Base-by-base conservation (phyloP, 106 monocot species). In the Amphibolis antarctica region DNA sequence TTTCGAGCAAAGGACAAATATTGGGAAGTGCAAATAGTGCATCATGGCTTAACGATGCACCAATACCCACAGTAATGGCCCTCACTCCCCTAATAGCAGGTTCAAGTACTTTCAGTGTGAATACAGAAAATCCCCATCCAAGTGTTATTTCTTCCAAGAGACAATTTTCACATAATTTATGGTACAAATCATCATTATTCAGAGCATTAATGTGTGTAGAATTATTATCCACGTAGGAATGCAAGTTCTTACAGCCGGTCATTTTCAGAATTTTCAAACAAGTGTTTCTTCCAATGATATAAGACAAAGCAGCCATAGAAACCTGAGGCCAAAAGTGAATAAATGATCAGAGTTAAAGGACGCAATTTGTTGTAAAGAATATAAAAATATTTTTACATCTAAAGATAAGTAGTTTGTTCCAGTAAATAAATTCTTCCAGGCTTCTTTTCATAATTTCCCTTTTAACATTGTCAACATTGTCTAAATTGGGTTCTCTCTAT, bases 111-210 rank as follows among this genome's bases (percentile, higher is more conserved):
- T 73, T 65, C 29, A 80, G 53, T 68, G 69, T 48, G 42, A 64
- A 44, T 44, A 28, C 67, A 57, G 76, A 83, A 74, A 90, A 83
- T 56, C 80, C 82, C 89, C 89, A 90, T 27, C 89, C 85, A 61
- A 90, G 56, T 28, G 85, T 70, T n/a, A 85, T 45, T 68, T 85
- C 85, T 78, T 90, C 85, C 56, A 90, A 29, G 25, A 52, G 31
- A 42, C 56, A 71, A 53, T 44, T 70, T 36, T 71, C 62, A 23
- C 59, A 68, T 58, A 88, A 27, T 22, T 74, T 62, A 64, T 12
- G 13, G 20, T 64, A 62, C n/a, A 79, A 31, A 71, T 74, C 75
- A 65, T 26, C 7, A 9, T n/a, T 42, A 20, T 15, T 60, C 29
- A 9, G 27, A 44, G 45, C 70, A 63, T 30, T 42, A 50, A n/a